These are phyloP conservation scores for Acanthamoeba royreba DNA, from an alignment of 208 protist genomes.

Conservation along the genomic window DNA sequence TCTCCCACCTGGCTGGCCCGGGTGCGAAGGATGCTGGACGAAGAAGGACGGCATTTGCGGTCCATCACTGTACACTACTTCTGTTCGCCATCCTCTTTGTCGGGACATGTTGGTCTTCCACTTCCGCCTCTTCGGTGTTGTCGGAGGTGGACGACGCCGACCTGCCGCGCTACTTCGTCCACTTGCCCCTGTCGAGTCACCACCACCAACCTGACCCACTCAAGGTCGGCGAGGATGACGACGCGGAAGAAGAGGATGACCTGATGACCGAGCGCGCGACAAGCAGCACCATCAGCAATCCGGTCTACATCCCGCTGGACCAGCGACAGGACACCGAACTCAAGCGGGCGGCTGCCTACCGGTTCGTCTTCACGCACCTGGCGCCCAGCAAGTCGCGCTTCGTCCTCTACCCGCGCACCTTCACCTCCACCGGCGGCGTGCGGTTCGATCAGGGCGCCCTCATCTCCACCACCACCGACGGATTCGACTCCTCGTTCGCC, in stretches of 20 bases:
- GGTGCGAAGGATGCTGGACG: too few species aligned
- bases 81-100: too few species aligned
- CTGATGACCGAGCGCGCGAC: not conserved
- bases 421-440: not conserved
- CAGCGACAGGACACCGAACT: not conserved
- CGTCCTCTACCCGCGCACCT: slow-evolving; percentile 49
- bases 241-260: not conserved
- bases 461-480: not conserved
- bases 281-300: not conserved
- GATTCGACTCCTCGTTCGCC: not conserved
- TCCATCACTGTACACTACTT: too few species aligned
- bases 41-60: too few species aligned
- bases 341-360: slow-evolving; percentile 38
- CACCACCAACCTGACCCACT: not conserved
- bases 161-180: not conserved
- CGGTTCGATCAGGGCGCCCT: slow-evolving; percentile 19
- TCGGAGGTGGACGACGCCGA: not conserved
- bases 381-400: slow-evolving; percentile 18
- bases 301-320: slow-evolving; percentile 13
- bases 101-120: too few species aligned
- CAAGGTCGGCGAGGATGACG: not conserved
- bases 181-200: not conserved
- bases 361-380: slow-evolving; percentile 47
- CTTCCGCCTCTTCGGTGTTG: too few species aligned
- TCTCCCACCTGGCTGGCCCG: too few species aligned